Base-by-base conservation (phyloP, 1,284 basidiomycete genomes). In the Pulchroboletus neoregius region DNA sequence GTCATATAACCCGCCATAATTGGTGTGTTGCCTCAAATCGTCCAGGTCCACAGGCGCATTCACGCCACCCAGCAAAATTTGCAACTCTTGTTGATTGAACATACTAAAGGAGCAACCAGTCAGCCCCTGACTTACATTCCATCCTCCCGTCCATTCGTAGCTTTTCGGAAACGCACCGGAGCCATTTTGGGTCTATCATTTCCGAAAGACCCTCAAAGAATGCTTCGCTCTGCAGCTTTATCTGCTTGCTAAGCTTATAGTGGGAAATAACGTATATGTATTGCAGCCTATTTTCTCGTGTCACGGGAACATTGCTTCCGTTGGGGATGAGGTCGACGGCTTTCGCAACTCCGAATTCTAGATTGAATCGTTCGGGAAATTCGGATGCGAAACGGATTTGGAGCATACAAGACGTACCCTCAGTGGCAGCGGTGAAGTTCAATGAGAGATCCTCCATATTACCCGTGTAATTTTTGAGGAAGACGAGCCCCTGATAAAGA, bases 81-180 rank as follows among this genome's bases (percentile, higher is more conserved):
- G 90, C 2, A 95, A 72, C 66, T 96, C 94, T 60, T 89, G 85
- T 60, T 94, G 92, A 65, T 95, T 93, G 70, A 96, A 97, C 90
- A 96, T 94, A 35, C 91, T 88, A 49, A 44, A 55, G 13, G 42
- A 50, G 22, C 6, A n/a, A 50, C 37, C 26, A 43, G 26, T 54
- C 27, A 58, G 49, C 31, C 12, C 7, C 16, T 24, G 8, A 31
- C 28, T 12, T 26, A 10, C 28, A 7, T 31, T 8, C 18, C 23
- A n/a, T 23, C 15, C 12, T 30, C 20, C 16, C 30, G 11, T 16
- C 36, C 15, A 33, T 15, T 20, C 6, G 40, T 28, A 22, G 18
- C 23, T 34, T 36, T 27, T 43, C 24, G 36, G 36, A 39, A 39
- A 69, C 77, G 31, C 37, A 87, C 87, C 84, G 75, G 24, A 96